Base-by-base conservation (phyloP, 1,284 basidiomycete genomes). In the Fomitopsis pinicola region DNA sequence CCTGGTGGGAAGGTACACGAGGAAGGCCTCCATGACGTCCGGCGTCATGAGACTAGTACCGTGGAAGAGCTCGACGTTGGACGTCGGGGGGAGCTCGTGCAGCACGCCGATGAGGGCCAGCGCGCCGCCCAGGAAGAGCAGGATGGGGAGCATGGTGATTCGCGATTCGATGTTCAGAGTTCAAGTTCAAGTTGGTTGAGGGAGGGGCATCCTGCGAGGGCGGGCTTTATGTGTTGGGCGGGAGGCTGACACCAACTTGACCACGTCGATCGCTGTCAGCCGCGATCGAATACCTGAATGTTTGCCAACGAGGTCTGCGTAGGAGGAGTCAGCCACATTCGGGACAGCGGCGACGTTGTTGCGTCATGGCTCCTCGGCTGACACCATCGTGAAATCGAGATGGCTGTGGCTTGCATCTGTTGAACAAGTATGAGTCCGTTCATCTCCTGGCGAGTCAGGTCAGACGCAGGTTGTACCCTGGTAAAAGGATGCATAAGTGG, bases 181-280 rank as follows among this genome's bases (percentile, higher is more conserved):
- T 54, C 35, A 22, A 54, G 35, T 54, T 54, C 35, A 54, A 54
- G 52, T 54, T 54, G 52, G 48, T 30, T 50, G 48, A 50, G 52
- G 35, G 52, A 35, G 52, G n/a, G n/a, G 15, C 5, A n/a, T 38
- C 35, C 14, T 22, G 4, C 36, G 1, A 4, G 35, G 36, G 52
- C 52, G 36, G 35, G 36, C n/a, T 54, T 36, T 54, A 40, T 54
- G 28, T 5, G 26, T 30, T 6, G 3, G 22, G 33, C 35, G 35
- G 28, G 48, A 54, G 52, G 52, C 52, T 54, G 52, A 53, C 33
- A 53, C 28, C 22, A 48, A 48, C 26, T 30, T 48, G 46, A 14
- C 8, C 22, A 10, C 26, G 45, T 26, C 48, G 48, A 50, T 50
- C 28, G 48, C 48, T 22, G 48, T 50, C 48, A 50, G 12, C 48